phyloP scores from a whole-genome alignment of 1,284 basidiomycete species.

The Cystobasidiaceae sp. region DNA sequence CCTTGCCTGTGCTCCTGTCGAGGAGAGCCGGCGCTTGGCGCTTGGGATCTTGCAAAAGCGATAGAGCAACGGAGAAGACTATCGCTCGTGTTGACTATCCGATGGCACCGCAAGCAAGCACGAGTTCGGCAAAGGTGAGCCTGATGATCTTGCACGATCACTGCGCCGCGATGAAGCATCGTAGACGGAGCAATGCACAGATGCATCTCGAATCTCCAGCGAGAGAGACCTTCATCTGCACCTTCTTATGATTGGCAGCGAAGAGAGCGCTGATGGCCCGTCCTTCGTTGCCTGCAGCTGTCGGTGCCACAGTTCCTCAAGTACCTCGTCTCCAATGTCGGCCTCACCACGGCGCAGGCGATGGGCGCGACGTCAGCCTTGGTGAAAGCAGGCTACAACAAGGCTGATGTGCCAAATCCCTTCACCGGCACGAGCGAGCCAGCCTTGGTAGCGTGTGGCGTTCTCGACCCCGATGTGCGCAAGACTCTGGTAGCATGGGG shows the following conservation, averaged over 20 bases:
- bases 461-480: constrained; percentile 26
- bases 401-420: constrained; percentile 32
- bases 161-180: background rate
- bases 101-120: too few species aligned
- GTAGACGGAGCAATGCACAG: too few species aligned
- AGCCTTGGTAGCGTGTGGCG: constrained; percentile 28
- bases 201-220: too few species aligned
- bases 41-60: too few species aligned
- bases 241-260: constrained; percentile 1
- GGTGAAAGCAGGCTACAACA: constrained; percentile 51
- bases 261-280: too few species aligned
- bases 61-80: too few species aligned
- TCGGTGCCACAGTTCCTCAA: constrained; percentile 69
- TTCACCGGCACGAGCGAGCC: constrained; percentile 29
- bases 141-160: too few species aligned
- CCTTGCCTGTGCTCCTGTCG: too few species aligned
- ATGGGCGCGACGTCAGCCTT: constrained; percentile 72
- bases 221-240: background rate
- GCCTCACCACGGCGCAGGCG: constrained; percentile 62
- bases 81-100: too few species aligned
- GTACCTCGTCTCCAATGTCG: constrained; percentile 57
- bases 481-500: constrained; percentile 59
- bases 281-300: constrained; percentile 47
- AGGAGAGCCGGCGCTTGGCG: too few species aligned
- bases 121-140: too few species aligned